Base-by-base conservation (phyloP, 805 yeast genomes). In the Lachancea sp. region DNA sequence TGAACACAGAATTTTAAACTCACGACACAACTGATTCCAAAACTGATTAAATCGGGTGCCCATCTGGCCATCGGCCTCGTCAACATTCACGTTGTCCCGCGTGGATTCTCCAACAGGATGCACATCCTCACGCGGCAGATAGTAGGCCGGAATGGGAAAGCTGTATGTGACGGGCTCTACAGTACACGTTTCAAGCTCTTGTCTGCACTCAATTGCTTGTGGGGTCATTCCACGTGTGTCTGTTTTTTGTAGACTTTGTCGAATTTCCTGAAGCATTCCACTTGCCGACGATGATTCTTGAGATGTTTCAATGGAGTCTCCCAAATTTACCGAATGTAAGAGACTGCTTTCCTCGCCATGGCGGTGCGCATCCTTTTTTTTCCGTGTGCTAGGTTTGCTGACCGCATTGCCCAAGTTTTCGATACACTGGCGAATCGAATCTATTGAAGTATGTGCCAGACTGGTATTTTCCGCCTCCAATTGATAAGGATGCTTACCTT, bases 401-500 rank as follows among this genome's bases (percentile, higher is more conserved):
- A 33, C 38, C 13, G 46, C 30, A 37, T 36, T 22, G 11, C 41
- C 19, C 11, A 44, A 19, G 6, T 20, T 35, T 17, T 44, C 47
- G 19, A 44, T 34, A 34, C 39, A 35, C 8, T 39, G 47, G 12
- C 40, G 40, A 13, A 44, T 29, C 9, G 43, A 18, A 17, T 38
- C 38, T 16, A 38, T 8, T n/a, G 43, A 39, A n/a, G 37, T 31
- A 5, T 32, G 38, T 8, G 19, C 36, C 15, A 12, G 37, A 4
- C n/a, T 11, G 17, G 19, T 20, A 3, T 26, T 15, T 12, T 40
- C 37, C 26, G 22, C 27, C 29, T 41, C 48, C 39, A 45, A 26
- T 41, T 61, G 66, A 38, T 53, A 60, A 6, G 66, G 65, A 43
- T 58, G 65, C 2, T 39, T 46, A 8, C 62, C 65, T 11, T 57